Evolutionary conservation across 805 yeast species (phyloP), one percentile per base, ranked within the genome.

Genomic region (Komagataella populi): DNA sequence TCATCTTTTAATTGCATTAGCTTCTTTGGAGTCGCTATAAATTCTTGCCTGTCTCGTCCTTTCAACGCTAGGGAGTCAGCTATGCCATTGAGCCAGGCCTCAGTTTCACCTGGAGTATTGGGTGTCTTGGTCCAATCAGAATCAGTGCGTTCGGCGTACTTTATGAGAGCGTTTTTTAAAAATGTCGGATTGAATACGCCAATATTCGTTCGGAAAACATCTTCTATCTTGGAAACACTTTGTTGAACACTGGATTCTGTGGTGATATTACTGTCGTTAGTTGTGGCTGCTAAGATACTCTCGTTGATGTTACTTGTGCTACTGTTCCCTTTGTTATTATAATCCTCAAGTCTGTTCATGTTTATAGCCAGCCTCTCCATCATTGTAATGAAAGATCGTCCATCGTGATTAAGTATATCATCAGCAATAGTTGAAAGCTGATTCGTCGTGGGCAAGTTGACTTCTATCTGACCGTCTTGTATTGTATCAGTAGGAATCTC

Each of bases 351-450:
- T 14, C 39, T 30, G 14, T 30, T 30, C 39, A 30, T 30, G 14
- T 30, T 30, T 30, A 30, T 30, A 14, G 39, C 39, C 14, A 30
- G 69, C 50, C 80, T 75, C 63, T 87, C 95, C 78, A 89, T 83
- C 74, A 87, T 82, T 55, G 83, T 83, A 36, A 87, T 74, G 55
- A 88, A 86, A 46, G 81, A 77, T 55, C 76, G 75, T n/a, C 95
- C 96, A 55, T 84, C 87, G 60, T 82, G 83, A 57, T 78, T 78
- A 57, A 87, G 71, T 23, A 89, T 64, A 59, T 87, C 95, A 56
- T 87, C 95, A 0, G 96, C 93, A 46, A 89, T 76, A 3, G 83
- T 70, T 55, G 75, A 65, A 52, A 77, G 69, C 12, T 79, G 24
- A 22, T 46, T 44, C 39, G 39, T 10, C 39, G 39, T 30, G 14